phyloP scores from a whole-genome alignment of 345 rosid genomes.

The Trapa bicornis region DNA sequence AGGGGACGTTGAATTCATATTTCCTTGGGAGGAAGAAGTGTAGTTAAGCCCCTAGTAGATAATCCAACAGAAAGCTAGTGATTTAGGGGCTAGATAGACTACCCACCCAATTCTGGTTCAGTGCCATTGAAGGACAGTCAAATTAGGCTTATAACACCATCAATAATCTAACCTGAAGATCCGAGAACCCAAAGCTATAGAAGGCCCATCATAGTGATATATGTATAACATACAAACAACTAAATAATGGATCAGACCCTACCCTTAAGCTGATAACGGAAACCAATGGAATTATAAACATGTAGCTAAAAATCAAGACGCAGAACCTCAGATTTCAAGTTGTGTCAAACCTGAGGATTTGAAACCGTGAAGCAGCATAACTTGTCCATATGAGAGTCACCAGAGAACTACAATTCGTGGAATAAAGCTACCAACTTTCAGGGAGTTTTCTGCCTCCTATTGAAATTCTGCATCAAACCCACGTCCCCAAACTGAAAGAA shows the following conservation, averaged over 20 bases:
- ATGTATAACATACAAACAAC: neutral
- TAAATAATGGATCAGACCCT: neutral
- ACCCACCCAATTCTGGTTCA: neutral
- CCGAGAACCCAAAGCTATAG: neutral
- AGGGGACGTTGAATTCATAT: neutral
- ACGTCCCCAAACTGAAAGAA: neutral
- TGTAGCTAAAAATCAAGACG: neutral
- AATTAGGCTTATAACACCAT: neutral
- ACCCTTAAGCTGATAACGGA: neutral
- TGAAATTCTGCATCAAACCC: slow-evolving; percentile 7
- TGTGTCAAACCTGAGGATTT: slow-evolving; percentile 1
- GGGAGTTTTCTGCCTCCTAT: neutral
- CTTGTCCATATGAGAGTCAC: slow-evolving; percentile 1
- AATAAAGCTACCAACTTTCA: neutral
- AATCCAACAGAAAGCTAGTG: neutral
- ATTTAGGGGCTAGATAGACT: neutral
- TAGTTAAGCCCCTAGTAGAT: neutral
- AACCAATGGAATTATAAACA: neutral
- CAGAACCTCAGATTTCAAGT: neutral
- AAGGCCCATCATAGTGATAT: neutral
- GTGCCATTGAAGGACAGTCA: neutral
- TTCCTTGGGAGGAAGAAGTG: neutral
- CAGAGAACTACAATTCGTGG: neutral
- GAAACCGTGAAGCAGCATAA: slow-evolving; percentile 6
- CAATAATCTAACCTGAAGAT: neutral